Percentiles rank a stretch among this genome's conserved stretches.
These are phyloP conservation scores for Plasmopara halstedii DNA, from an alignment of 352 stramenopile species.

Conservation along the genomic window DNA sequence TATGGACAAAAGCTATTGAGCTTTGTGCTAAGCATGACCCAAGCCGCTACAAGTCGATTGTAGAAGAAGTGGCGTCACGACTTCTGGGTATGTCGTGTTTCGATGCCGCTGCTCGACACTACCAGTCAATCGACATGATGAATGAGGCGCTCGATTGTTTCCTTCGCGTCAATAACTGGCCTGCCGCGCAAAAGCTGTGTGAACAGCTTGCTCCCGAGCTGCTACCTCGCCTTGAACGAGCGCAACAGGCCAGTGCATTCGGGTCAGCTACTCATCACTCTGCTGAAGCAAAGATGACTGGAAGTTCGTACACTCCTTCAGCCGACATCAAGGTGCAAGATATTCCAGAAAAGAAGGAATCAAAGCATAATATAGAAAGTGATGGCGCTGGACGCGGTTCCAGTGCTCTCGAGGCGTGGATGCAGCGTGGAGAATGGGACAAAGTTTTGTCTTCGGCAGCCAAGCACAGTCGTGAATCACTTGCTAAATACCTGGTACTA, in stretches of 20 bases:
- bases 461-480: slow-evolving; percentile 62
- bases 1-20: slow-evolving; percentile 87
- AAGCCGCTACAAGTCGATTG: slow-evolving; percentile 83
- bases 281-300: slow-evolving; percentile 40
- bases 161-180: slow-evolving; percentile 71
- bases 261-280: slow-evolving; percentile 33
- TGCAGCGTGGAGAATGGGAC: slow-evolving; percentile 91
- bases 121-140: slow-evolving; percentile 86
- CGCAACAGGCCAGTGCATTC: slow-evolving; percentile 76
- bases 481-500: slow-evolving; percentile 84
- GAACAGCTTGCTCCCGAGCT: slow-evolving; percentile 74
- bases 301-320: slow-evolving; percentile 45
- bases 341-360: slow-evolving; percentile 41
- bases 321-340: slow-evolving; percentile 42
- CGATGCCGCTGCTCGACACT: slow-evolving; percentile 82
- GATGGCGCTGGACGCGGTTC: slow-evolving; percentile 34
- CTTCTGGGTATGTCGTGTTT: slow-evolving; percentile 80
- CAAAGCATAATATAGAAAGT: slow-evolving; percentile 37
- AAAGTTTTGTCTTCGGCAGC: slow-evolving; percentile 83
- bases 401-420: slow-evolving; percentile 85
- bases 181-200: slow-evolving; percentile 62
- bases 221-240: slow-evolving; percentile 71
- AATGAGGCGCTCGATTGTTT: slow-evolving; percentile 89
- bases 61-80: slow-evolving; percentile 81
- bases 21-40: slow-evolving; percentile 83